phyloP scores from a whole-genome alignment of 495 filamentous ascomycete genomes.

The Neurospora sp. region DNA sequence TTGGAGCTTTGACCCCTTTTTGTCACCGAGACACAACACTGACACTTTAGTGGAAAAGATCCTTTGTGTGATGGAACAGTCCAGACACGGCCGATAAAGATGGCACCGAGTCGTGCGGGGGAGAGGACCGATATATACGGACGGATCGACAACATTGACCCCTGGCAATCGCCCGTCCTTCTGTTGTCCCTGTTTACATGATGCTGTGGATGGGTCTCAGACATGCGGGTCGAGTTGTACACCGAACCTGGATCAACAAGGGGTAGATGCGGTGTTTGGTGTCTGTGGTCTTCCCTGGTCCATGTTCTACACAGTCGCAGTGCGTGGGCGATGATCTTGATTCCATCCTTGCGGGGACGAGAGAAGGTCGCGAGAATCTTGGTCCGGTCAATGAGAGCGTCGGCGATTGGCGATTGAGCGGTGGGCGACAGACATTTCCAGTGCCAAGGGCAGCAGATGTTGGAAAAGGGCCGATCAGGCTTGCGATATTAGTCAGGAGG shows the following conservation, averaged over 20 bases:
- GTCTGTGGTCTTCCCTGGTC: background rate
- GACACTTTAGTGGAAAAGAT: background rate
- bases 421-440: background rate
- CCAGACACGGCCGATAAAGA: background rate
- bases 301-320: background rate
- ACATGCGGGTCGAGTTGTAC: background rate
- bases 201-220: background rate
- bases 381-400: background rate
- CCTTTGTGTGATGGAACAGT: background rate
- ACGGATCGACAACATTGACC: background rate
- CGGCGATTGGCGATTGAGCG: background rate
- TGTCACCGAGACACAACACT: background rate
- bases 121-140: background rate
- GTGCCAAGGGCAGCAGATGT: background rate
- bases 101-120: background rate
- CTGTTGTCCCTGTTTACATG: background rate
- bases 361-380: conserved; percentile 1
- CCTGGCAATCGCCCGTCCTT: background rate
- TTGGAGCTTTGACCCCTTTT: background rate
- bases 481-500: background rate
- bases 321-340: background rate
- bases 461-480: conserved; percentile 10
- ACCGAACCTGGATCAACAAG: background rate
- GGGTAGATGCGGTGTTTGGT: background rate
- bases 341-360: background rate